Evolutionary conservation across 768 basidiomycete genomes (phyloP), one percentile per base, ranked within the genome.

Genomic region (Wakefieldia striispora): DNA sequence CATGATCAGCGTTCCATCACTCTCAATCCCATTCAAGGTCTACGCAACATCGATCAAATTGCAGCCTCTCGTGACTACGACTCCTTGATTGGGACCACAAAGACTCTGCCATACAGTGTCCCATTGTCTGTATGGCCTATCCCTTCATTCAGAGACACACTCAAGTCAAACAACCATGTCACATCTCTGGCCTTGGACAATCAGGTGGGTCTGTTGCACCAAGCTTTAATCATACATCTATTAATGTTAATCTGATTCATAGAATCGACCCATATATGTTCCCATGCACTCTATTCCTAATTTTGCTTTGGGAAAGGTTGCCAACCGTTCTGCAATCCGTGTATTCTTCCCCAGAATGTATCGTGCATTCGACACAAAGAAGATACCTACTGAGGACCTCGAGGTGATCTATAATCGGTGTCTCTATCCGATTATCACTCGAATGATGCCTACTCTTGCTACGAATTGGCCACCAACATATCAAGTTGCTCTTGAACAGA

Each of bases 311-410:
- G 54, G 43, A 0, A 55, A 55, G 17, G 43, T 57, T 0, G 27
- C 46, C 0, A 51, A 39, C 8, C n/a, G 33, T 0, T 43, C 36
- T 0, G 11, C 16, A 0, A 7, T 51, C 1, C 17, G 23, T 0
- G 34, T 57, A 0, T 57, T 55, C 14, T 43, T 55, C 2, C 53
- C 52, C 3, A 6, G 23, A 1, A 53, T 53, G 47, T 50, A 45
- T 17, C 16, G 8, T 6, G 6, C 3, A 12, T 35, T 16, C 8
- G 20, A 44, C 1, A 9, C 33, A 0, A 45, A 16, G 3, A 27
- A 14, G 6, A 37, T 53, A 7, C 14, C 47, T 2, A 1, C n/a
- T 1, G 5, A 7, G 1, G 43, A 53, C 6, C 20, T 53, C 4
- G 16, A 36, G 1, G 3, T 24, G 1, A 49, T 53, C 3, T 53